These are phyloP conservation scores for Botrytis fabae DNA, from an alignment of 2,329 filamentous ascomycete genomes.

Conservation along the genomic window DNA sequence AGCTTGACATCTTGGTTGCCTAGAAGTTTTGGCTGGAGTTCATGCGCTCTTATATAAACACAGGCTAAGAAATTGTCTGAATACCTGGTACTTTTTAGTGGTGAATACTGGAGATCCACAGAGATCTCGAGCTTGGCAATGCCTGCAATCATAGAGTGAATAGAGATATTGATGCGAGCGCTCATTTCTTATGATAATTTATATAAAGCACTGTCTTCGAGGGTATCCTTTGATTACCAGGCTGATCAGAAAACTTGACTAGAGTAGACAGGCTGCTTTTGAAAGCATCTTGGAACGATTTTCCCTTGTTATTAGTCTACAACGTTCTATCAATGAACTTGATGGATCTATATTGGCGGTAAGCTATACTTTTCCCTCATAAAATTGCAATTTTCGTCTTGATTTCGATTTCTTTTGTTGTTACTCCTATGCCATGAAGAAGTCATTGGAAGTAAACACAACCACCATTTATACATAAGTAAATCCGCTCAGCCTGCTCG, in stretches of 20 bases:
- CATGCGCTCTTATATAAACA: neutral
- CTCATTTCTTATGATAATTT: neutral
- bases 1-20: neutral
- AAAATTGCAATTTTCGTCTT: neutral
- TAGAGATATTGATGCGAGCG: neutral
- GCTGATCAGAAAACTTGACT: accelerated
- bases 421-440: neutral
- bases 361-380: neutral
- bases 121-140: neutral
- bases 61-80: neutral
- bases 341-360: neutral
- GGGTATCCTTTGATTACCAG: neutral
- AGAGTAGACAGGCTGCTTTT: accelerated
- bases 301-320: neutral
- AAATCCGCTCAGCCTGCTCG: neutral
- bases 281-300: neutral
- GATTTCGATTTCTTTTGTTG: neutral
- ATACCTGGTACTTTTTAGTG: neutral
- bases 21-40: neutral
- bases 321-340: neutral
- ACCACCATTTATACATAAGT: neutral
- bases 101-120: neutral
- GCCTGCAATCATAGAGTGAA: neutral
- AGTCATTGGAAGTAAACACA: neutral
- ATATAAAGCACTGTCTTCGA: neutral